Evolutionary conservation across 2,329 filamentous ascomycete species (phyloP), one percentile per base, ranked within the genome.

Genomic region (Pyrenophora seminiperda): DNA sequence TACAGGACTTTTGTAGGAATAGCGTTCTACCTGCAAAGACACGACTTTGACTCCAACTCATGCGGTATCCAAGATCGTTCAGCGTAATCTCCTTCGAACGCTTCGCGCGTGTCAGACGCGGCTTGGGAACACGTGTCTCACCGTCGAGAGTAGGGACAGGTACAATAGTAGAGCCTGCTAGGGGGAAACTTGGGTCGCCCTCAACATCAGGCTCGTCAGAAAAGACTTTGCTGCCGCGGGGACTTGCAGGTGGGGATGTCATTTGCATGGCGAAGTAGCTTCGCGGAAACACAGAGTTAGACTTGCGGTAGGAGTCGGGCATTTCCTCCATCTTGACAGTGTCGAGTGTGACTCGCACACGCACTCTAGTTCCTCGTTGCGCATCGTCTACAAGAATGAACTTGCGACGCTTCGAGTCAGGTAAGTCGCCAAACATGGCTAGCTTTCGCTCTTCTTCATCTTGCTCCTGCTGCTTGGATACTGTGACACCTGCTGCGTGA

Each of bases 361-460:
- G 87, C 1, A 97, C 86, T 33, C 91, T 84, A 41, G 85, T 87
- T 43, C 88, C 88, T 14, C 68, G 67, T 45, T 91, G 88, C 43
- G 85, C 86, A 72, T 97, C 93, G 60, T 97, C 92, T 20, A 97
- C 91, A 7, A 97, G 83, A 62, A 97, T 96, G 74, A 97, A 97
- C 75, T 97, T 97, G 70, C 93, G 88, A 67, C 91, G 90, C 77
- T 96, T 96, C 43, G 88, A 86, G 66, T 94, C 91, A 1, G 92
- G 91, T 43, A 96, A 83, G 59, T 94, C 88, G 40, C 91, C 90
- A 72, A 97, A 97, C 36, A 97, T 83, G 40, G 86, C 85, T 13
- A 85, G 82, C 43, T 79, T 87, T 77, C 72, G 70, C 54, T 83
- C 82, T 64, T 86, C 79, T 54, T 81, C 78, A 51, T 82, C 79